Percentiles rank a stretch among this genome's conserved stretches.
These are phyloP conservation scores for Penicillium subrubescens DNA, from an alignment of 495 filamentous ascomycete genomes.

Conservation along the genomic window DNA sequence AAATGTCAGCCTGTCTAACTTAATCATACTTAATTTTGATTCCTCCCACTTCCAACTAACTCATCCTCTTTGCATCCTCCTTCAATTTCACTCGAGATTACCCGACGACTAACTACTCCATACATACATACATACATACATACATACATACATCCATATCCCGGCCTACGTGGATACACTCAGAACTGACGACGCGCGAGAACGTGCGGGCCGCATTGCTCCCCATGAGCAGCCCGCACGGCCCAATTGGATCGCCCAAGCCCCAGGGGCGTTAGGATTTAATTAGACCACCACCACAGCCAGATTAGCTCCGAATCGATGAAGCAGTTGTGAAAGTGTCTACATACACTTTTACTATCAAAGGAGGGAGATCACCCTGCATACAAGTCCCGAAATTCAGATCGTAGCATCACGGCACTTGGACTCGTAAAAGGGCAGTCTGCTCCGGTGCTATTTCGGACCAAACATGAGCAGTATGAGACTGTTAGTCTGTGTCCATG, in stretches of 20 bases:
- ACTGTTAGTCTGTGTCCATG: constrained; percentile 2
- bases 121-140: too few species aligned
- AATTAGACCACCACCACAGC: background rate
- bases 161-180: constrained; percentile 12
- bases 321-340: background rate
- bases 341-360: too few species aligned
- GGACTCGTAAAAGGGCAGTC: background rate
- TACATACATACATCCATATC: too few species aligned
- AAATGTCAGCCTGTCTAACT: background rate
- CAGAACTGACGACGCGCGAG: constrained; percentile 14
- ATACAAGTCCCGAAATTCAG: constrained; percentile 1
- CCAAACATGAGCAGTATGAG: background rate
- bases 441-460: background rate
- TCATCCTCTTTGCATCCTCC: background rate
- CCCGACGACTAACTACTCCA: background rate
- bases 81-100: background rate
- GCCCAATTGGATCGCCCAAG: constrained; percentile 17
- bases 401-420: constrained; percentile 4
- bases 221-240: constrained; percentile 14
- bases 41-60: background rate
- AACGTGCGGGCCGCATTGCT: constrained; percentile 19
- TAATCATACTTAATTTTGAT: too few species aligned
- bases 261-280: constrained; percentile 10
- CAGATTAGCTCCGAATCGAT: background rate
- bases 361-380: background rate